These are phyloP conservation scores for Andrographis paniculata DNA, from an alignment of 305 asterid species.

Conservation along the genomic window DNA sequence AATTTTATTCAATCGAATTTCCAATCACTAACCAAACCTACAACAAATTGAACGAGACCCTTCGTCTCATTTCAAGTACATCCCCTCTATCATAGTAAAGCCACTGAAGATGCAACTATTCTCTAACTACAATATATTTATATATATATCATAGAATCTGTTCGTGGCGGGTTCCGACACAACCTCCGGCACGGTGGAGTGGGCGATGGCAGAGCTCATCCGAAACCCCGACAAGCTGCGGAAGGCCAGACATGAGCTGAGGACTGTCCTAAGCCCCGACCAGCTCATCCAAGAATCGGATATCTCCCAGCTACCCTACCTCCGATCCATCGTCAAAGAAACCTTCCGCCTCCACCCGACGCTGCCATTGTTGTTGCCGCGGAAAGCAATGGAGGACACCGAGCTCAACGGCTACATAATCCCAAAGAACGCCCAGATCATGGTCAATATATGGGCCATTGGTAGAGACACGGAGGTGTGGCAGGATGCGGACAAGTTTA, in stretches of 20 bases:
- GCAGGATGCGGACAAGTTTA: conserved; percentile 22
- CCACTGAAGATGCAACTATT: too few species aligned
- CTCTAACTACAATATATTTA: too few species aligned
- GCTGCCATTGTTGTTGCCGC: conserved; percentile 24
- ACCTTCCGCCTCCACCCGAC: conserved; percentile 31
- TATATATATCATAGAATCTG: conserved; percentile 19
- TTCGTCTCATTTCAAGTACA: too few species aligned
- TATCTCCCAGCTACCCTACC: conserved; percentile 26
- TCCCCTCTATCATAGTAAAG: too few species aligned
- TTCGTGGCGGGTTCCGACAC: conserved; percentile 20
- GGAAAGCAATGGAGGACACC: conserved; percentile 20
- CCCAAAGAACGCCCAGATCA: conserved; percentile 26
- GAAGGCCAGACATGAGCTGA: conserved; percentile 13
- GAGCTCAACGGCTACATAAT: conserved; percentile 21
- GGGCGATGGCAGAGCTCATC: conserved; percentile 23
- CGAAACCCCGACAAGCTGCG: conserved; percentile 18
- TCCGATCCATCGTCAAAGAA: too few species aligned
- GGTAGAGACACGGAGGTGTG: conserved; percentile 27
- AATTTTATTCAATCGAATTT: too few species aligned
- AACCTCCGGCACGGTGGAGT: conserved; percentile 19
- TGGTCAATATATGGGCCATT: conserved; percentile 27
- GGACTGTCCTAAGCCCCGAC: conserved; percentile 8
- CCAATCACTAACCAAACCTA: too few species aligned
- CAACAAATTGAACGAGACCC: too few species aligned
- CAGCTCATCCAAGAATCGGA: conserved; percentile 29